Conservation (phyloP, 2,329 filamentous ascomycete species). For the Capronia americana region DNA sequence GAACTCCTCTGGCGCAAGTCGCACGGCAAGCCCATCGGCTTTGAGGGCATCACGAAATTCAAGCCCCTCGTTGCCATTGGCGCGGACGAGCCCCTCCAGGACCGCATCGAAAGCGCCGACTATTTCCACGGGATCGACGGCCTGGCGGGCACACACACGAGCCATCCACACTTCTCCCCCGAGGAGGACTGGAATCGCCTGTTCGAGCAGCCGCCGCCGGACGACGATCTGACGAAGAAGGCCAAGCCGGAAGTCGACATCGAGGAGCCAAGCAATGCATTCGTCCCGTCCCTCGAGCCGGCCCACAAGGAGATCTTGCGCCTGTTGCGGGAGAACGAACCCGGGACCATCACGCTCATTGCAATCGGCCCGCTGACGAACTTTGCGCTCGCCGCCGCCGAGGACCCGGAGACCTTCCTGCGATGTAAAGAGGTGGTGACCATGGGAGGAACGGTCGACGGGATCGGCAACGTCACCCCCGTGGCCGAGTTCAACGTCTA, state of each 20-base stretch:
- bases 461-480: conserved; percentile 81
- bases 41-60: conserved; percentile 71
- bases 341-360: conserved; percentile 85
- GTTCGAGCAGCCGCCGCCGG: conserved; percentile 59
- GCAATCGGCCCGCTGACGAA: conserved; percentile 94
- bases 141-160: conserved; percentile 73
- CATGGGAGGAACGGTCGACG: conserved; percentile 87
- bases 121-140: conserved; percentile 86
- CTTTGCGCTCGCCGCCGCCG: conserved; percentile 82
- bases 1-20: conserved; percentile 82
- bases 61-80: conserved; percentile 89
- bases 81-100: conserved; percentile 82
- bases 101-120: conserved; percentile 78
- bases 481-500: conserved; percentile 95
- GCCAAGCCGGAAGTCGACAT: conserved; percentile 42
- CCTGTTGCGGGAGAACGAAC: conserved; percentile 79
- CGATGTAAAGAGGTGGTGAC: conserved; percentile 88
- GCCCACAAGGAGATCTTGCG: conserved; percentile 90
- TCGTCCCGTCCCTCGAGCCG: conserved; percentile 74
- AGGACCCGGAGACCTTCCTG: conserved; percentile 88
- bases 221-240: conserved; percentile 56
- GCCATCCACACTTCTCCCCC: conserved; percentile 74
- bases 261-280: conserved; percentile 58
- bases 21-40: conserved; percentile 71
- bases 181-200: conserved; percentile 75